These are phyloP conservation scores for Diplocarpon rosae DNA, from an alignment of 2,329 filamentous ascomycete genomes.

Conservation along the genomic window DNA sequence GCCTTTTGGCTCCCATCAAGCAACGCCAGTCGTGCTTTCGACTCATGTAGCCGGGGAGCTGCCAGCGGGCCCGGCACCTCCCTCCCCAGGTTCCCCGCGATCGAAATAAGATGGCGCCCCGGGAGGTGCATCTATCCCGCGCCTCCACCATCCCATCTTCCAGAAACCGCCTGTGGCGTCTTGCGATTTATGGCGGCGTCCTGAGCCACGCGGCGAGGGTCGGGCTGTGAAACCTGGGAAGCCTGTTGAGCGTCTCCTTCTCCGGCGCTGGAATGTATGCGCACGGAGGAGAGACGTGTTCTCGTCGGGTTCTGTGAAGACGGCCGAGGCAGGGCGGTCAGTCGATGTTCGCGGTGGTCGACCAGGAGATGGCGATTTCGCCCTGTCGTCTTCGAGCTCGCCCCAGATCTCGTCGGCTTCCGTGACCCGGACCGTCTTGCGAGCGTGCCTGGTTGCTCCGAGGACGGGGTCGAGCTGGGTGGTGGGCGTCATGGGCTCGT, in stretches of 20 bases:
- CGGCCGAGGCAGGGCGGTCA: conserved; percentile 1
- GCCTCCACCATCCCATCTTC: conserved; percentile 44
- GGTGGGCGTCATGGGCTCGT: conserved; percentile 24
- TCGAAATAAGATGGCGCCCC: no score
- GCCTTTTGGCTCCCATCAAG: no score
- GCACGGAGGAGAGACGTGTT: conserved; percentile 19
- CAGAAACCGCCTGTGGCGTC: conserved; percentile 42
- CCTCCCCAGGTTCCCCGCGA: no score
- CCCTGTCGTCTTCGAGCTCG: conserved; percentile 66
- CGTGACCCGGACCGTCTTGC: conserved; percentile 29
- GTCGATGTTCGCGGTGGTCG: conserved; percentile 9
- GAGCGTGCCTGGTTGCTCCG: conserved; percentile 20
- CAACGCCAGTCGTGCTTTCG: no score
- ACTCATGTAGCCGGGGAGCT: no score
- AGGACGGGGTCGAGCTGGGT: conserved; percentile 25
- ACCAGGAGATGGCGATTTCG: conserved; percentile 23
- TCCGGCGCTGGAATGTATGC: conserved; percentile 25
- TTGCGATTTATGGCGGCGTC: conserved; percentile 33
- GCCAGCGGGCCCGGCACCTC: no score
- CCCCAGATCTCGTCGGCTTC: conserved; percentile 79
- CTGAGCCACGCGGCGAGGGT: conserved; percentile 12
- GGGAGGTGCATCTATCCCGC: conserved; percentile 1
- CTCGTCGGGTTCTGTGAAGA: conserved; percentile 15
- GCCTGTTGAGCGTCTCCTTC: conserved; percentile 47
- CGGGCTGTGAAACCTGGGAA: conserved; percentile 51